Percentiles rank a stretch among this genome's conserved stretches.
These are phyloP conservation scores for Mycena maculata DNA, from an alignment of 768 basidiomycete species.

Conservation along the genomic window DNA sequence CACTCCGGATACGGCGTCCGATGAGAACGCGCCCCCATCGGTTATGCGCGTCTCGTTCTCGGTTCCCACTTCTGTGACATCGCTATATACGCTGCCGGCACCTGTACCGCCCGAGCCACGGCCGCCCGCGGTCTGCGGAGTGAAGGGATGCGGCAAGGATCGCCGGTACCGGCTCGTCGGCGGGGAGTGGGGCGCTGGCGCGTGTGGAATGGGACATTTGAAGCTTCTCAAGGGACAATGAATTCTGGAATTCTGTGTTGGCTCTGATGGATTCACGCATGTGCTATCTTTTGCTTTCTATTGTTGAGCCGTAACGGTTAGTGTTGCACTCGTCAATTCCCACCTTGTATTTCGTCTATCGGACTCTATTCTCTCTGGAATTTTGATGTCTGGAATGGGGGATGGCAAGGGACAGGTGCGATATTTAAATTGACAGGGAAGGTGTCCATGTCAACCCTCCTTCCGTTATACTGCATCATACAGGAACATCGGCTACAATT, in stretches of 20 bases:
- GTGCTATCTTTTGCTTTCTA: too few relatives aligned
- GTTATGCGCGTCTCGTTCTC: conserved; percentile 64
- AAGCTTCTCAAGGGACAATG: conserved; percentile 58
- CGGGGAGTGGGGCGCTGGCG: conserved; percentile 69
- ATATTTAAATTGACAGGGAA: too few relatives aligned
- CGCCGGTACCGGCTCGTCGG: conserved; percentile 74
- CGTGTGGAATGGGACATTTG: conserved; percentile 76
- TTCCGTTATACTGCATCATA: too few relatives aligned
- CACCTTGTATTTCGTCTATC: too few relatives aligned
- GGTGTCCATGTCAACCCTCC: too few relatives aligned
- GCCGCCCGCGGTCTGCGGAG: conserved; percentile 58
- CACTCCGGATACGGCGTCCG: neutral
- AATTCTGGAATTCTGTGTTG: neutral
- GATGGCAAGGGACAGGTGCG: too few relatives aligned
- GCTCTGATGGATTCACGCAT: too few relatives aligned
- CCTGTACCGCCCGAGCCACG: neutral
- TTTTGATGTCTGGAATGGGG: too few relatives aligned
- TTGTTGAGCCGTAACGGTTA: too few relatives aligned
- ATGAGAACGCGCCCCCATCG: conserved; percentile 18
- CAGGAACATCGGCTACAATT: too few relatives aligned
- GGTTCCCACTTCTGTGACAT: conserved; percentile 52
- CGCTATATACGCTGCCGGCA: conserved; percentile 1
- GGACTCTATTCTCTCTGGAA: too few relatives aligned
- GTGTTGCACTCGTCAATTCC: too few relatives aligned
- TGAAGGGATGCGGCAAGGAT: conserved; percentile 63